Evolutionary conservation across 331 rosid species (phyloP), one percentile per base, ranked within the genome.

Genomic region (Ulmus americana): DNA sequence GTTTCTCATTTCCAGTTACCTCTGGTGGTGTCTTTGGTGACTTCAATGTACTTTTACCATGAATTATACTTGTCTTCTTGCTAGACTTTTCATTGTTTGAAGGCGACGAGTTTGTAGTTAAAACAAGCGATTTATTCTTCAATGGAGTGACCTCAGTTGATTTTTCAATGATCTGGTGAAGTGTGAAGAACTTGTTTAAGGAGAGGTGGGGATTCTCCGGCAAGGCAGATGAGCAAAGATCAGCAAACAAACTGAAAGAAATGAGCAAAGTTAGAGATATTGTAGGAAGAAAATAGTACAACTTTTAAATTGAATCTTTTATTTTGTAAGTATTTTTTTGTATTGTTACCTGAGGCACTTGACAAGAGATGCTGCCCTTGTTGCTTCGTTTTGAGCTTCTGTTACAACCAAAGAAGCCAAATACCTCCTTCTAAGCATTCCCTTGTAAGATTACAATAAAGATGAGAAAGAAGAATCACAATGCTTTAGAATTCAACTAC

Each of bases 331-430:
- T 45, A 62, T 48, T 43, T 12, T 6, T 54, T 42, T 39, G 51
- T 52, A 18, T 7, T 9, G 28, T 45, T 76, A 94, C 98, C 88
- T 83, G 63, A 89, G 81, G 75, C 91, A 87, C 80, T 71, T 89
- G 71, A 87, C 83, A 52, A 85, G 74, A 52, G 61, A 70, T 67
- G 95, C 80, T 68, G 98, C 95, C 49, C 75, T 77, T n/a, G 79
- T 67, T 71, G 95, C 95, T 79, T 89, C 97, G 66, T 86, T 85
- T 69, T 94, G 95, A 70, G 98, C 97, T 79, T 89, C 95, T 76
- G 74, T 60, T 59, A 78, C 86, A 41, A 94, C 86, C 76, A 79
- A 71, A 74, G 95, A 79, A 15, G 97, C 97, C 71, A 87, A 59
- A 63, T 83, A 76, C 76, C 83, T 79, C 81, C 90, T 86, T 69